A percentile compares a stretch with the other conserved stretches of the same genome.
phyloP scores from a whole-genome alignment of 1,284 basidiomycete species.

The Chiua sp. region DNA sequence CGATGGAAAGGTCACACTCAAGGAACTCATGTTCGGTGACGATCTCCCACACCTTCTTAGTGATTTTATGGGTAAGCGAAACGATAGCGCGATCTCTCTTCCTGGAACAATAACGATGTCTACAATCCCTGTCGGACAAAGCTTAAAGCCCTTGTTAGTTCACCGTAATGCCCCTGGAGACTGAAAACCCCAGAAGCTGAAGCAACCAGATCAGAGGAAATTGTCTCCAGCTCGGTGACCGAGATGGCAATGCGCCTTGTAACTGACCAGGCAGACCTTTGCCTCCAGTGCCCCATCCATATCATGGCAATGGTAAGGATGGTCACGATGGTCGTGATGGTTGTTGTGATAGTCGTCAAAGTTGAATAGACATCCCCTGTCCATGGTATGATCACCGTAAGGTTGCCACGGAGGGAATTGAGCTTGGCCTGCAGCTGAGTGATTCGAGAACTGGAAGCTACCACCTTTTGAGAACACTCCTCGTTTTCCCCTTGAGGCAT shows the following conservation, averaged over 20 bases:
- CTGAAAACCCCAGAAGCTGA: too few species aligned
- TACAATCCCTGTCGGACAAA: conserved; percentile 10
- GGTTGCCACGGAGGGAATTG: neutral
- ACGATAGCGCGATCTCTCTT: conserved; percentile 8
- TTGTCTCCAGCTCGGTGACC: conserved; percentile 13
- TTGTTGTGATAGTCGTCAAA: neutral
- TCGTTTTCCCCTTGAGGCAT: conserved; percentile 6
- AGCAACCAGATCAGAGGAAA: conserved; percentile 3
- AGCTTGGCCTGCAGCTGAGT: conserved; percentile 8
- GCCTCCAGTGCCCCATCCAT: conserved; percentile 10
- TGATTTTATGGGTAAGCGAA: neutral
- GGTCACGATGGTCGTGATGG: too few species aligned
- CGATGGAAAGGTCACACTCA: too few species aligned
- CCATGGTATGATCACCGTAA: neutral
- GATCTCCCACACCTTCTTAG: conserved; percentile 1
- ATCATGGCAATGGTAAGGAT: too few species aligned
- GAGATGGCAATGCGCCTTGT: conserved; percentile 6
- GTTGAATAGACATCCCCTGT: neutral
- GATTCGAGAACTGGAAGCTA: neutral
- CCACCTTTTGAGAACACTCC: neutral
- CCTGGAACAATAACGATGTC: neutral
- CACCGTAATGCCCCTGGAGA: too few species aligned
- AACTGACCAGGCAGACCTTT: neutral
- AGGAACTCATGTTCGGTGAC: too few species aligned
- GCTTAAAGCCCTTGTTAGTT: conserved; percentile 4